Evolutionary conservation across 202 grass and related monocot genomes (phyloP), one percentile per base, ranked within the genome.

Genomic region (Cymbopogon flexuosus): DNA sequence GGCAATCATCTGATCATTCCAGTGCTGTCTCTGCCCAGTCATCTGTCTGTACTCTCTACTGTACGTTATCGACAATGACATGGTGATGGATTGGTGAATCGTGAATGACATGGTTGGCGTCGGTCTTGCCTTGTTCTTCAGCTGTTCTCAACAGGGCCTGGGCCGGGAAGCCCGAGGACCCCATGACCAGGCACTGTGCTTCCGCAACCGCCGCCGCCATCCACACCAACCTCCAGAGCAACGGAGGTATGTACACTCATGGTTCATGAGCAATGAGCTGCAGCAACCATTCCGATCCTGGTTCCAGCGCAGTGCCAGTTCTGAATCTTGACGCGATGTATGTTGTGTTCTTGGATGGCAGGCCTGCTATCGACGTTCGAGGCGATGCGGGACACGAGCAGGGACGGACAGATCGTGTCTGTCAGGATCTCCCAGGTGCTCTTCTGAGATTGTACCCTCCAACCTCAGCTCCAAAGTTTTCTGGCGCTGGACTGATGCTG

Each of bases 351-450:
- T 30, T 1, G 12, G 21, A 6, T 79, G 27, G 30, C 87, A 96
- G 96, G 90, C 0, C 36, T 99, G 54, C 62, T 89, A 30, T 75
- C 92, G 42, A 85, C 35, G 66, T 99, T 91, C 65, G 74, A 99
- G 58, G 83, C 63, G 15, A 96, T 99, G 93, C 76, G 86, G 65
- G 88, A 88, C 81, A 85, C 30, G 19, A 43, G 23, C 5, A 45
- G 77, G 63, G 81, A 90, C 12, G 84, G 83, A 16, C 82, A 96
- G 83, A 83, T 96, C 34, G 93, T 99, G 30, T 91, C 89, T 7
- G 81, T 90, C 13, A 87, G 92, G 81, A 92, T 96, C 81, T 90
- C 90, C 6, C 96, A 96, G 81, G 85, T 92, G 77, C 87, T 96
- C 70, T 43, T 84, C 37, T 94, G 87, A 96, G 87, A 96, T 92